Conservation (phyloP, 805 yeast genomes). For the Teunomyces atbi region DNA sequence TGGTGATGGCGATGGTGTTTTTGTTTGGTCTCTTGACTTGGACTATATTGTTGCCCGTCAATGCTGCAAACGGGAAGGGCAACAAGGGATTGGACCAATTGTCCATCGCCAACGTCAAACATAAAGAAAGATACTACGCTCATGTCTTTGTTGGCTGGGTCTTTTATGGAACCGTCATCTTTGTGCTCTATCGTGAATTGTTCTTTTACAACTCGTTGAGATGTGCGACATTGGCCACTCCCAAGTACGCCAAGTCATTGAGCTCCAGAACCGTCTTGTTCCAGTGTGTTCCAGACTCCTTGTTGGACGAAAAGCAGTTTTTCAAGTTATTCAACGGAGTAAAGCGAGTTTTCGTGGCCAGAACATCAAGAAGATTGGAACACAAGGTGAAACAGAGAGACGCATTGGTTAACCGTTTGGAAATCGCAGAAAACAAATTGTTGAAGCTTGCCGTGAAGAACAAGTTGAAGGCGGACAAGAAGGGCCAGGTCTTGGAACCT, state of each 20-base stretch:
- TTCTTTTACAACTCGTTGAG: conserved; percentile 74
- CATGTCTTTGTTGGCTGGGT: conserved; percentile 82
- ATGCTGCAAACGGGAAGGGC: conserved; percentile 65
- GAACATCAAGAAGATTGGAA: conserved; percentile 57
- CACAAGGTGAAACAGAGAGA: conserved; percentile 59
- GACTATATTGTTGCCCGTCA: conserved; percentile 79
- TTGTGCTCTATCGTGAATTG: conserved; percentile 78
- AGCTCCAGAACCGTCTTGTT: conserved; percentile 81
- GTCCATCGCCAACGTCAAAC: conserved; percentile 71
- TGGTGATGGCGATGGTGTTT: conserved; percentile 51
- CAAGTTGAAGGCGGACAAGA: conserved; percentile 63
- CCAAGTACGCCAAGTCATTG: conserved; percentile 69
- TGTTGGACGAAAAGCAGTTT: conserved; percentile 69
- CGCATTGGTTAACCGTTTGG: conserved; percentile 59
- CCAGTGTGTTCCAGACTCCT: conserved; percentile 77
- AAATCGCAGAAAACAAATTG: conserved; percentile 59
- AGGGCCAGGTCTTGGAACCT: conserved; percentile 47
- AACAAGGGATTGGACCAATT: conserved; percentile 70
- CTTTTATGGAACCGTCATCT: conserved; percentile 68
- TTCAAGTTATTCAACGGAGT: conserved; percentile 79
- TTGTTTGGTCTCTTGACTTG: conserved; percentile 47
- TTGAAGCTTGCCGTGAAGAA: conserved; percentile 63
- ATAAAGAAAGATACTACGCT: conserved; percentile 69
- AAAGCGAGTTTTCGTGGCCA: conserved; percentile 74
- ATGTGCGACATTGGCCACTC: conserved; percentile 75